These are phyloP conservation scores for Podospora pseudopauciseta DNA, from an alignment of 495 filamentous ascomycete genomes.

Conservation along the genomic window DNA sequence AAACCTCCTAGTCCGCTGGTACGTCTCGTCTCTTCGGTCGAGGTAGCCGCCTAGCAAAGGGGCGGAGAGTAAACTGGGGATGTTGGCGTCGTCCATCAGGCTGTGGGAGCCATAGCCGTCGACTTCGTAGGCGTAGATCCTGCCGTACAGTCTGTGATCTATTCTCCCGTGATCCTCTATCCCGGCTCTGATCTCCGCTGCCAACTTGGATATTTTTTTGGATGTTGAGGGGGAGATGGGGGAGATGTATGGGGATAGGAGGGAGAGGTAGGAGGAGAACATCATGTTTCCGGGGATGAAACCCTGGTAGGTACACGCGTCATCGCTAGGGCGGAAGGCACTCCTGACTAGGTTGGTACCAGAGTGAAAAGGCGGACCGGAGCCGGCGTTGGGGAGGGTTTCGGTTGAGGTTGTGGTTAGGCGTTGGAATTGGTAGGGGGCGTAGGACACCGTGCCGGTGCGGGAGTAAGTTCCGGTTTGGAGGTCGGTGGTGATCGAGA, in stretches of 20 bases:
- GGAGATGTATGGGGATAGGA: not conserved
- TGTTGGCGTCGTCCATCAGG: constrained; percentile 63
- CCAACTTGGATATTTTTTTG: constrained; percentile 47
- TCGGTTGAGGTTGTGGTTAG: constrained; percentile 53
- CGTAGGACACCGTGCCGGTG: constrained; percentile 36
- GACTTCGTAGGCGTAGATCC: constrained; percentile 58
- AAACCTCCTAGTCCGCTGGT: constrained; percentile 49
- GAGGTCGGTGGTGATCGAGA: constrained; percentile 50
- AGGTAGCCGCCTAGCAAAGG: constrained; percentile 53
- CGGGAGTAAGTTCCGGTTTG: constrained; percentile 13
- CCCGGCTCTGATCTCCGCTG: constrained; percentile 43
- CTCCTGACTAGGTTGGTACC: constrained; percentile 62
- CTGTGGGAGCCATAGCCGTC: constrained; percentile 54
- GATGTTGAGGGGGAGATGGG: constrained; percentile 29
- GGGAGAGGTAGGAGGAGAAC: constrained; percentile 36
- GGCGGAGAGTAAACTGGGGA: constrained; percentile 53
- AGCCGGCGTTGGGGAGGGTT: constrained; percentile 56
- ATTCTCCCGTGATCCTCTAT: constrained; percentile 46
- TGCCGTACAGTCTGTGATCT: not conserved
- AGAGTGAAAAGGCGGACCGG: constrained; percentile 53
- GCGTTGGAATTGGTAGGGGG: constrained; percentile 58
- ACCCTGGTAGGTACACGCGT: constrained; percentile 53
- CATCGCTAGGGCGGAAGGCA: constrained; percentile 64
- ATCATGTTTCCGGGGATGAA: constrained; percentile 69
- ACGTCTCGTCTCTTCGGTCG: constrained; percentile 41